Conservation (phyloP, 2,329 filamentous ascomycete genomes). For the Paramyrothecium sp. region DNA sequence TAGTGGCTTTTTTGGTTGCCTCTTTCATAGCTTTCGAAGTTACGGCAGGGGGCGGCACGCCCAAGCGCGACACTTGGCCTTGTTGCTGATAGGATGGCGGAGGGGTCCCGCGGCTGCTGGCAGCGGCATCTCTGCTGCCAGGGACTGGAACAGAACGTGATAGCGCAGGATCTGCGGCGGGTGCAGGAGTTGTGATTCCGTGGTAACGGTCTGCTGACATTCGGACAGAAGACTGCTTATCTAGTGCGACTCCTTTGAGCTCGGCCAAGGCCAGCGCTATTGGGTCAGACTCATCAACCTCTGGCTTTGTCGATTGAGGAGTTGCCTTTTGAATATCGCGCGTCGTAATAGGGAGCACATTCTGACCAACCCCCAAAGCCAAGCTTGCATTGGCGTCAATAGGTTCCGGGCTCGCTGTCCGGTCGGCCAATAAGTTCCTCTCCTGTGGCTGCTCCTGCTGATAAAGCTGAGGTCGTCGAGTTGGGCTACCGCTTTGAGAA, state of each 20-base stretch:
- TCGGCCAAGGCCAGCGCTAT: slow-evolving; percentile 92
- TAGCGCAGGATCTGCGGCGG: slow-evolving; percentile 7
- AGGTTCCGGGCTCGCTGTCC: slow-evolving; percentile 70
- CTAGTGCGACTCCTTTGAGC: slow-evolving; percentile 75
- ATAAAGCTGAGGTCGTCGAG: slow-evolving; percentile 38
- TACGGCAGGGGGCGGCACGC: slow-evolving; percentile 86
- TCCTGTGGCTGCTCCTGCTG: slow-evolving; percentile 28
- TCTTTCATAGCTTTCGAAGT: slow-evolving; percentile 96
- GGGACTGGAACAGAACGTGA: slow-evolving; percentile 59
- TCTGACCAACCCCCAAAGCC: slow-evolving; percentile 91
- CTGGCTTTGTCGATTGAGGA: slow-evolving; percentile 29
- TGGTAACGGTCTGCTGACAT: slow-evolving; percentile 95
- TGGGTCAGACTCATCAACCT: slow-evolving; percentile 70
- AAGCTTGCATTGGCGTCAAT: slow-evolving; percentile 91
- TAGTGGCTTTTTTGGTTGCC: slow-evolving; percentile 83
- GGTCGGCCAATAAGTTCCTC: slow-evolving; percentile 36
- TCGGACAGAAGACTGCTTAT: slow-evolving; percentile 77
- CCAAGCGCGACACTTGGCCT: slow-evolving; percentile 69
- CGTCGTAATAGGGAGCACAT: slow-evolving; percentile 89
- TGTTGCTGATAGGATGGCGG: slow-evolving; percentile 80
- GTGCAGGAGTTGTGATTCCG: slow-evolving; percentile 78
- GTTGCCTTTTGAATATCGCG: slow-evolving; percentile 57
- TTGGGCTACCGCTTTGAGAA: slow-evolving; percentile 21
- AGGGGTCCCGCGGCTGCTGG: slow-evolving; percentile 70
- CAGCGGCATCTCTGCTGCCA: slow-evolving; percentile 41